Base-by-base conservation (phyloP, 78 protist genomes). In the Dictyostelium brefeldianum region DNA sequence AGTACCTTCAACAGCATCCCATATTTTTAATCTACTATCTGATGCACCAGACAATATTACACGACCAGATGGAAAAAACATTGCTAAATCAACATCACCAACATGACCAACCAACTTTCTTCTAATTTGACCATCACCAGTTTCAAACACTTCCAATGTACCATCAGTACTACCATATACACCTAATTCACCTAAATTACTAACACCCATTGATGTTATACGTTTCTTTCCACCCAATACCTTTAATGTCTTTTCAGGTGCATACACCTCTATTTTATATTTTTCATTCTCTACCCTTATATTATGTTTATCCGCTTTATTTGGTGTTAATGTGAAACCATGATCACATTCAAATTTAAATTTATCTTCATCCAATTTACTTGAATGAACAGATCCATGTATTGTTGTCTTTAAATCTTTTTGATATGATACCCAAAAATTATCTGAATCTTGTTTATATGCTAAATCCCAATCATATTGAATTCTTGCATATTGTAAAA, bases 31-130 rank as follows among this genome's bases (percentile, higher is more conserved):
- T 83, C 84, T 80, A 20, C 59, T 59, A 73, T 91, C 95, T 15
- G 78, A 47, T n/a, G 90, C 81, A 57, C 95, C 95, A 43, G 81
- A 65, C 18, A 91, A 50, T 1, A 91, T 51, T 5, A 91, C 95
- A 14, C 59, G 77, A 17, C 95, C 95, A 91, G 81, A 65, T 65
- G 95, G 95, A 70, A 91, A 91, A 47, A 91, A 91, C 67, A 51
- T 65, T 53, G 89, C 47, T 4, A 83, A 69, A 48, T 83, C 87
- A 12, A 91, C 95, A 83, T 91, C 95, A 17, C 95, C 95, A 17
- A 74, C 95, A 78, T 91, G 95, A 51, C 95, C 95, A 53, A 57
- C 69, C 20, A 91, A 27, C 20, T 65, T 81, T 70, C 91, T 91
- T 87, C 93, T 87, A 12, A 87, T 74, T 22, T 87, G 93, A 36